Evolutionary conservation across 495 filamentous ascomycete species (phyloP).

Genomic region (Penicillium odoratum): DNA sequence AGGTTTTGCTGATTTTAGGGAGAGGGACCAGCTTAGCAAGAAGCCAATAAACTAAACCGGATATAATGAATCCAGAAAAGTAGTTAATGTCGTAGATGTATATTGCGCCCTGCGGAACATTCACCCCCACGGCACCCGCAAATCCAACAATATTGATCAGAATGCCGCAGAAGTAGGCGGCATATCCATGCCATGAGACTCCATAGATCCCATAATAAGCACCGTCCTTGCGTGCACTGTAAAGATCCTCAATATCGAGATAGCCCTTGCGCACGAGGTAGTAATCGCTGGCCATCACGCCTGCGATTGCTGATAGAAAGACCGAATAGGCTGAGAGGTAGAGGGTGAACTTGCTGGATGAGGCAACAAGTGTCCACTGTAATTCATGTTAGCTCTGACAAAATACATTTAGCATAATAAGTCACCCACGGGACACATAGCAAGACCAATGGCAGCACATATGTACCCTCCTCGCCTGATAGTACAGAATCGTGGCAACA

Average conservation of each 20-base stretch:
- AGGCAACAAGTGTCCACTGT: slow-evolving; percentile 70
- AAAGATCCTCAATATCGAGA: slow-evolving; percentile 72
- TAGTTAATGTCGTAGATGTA: slow-evolving; percentile 89
- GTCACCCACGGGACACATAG: slow-evolving; percentile 67
- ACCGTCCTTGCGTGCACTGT: slow-evolving; percentile 60
- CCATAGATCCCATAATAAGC: slow-evolving; percentile 73
- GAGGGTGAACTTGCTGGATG: slow-evolving; percentile 78
- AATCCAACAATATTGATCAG: slow-evolving; percentile 91
- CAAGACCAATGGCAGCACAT: slow-evolving; percentile 76
- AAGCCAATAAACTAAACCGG: slow-evolving; percentile 60
- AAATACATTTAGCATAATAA: neutral
- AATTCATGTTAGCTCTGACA: slow-evolving; percentile 6
- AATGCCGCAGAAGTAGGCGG: slow-evolving; percentile 79
- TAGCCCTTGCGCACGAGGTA: slow-evolving; percentile 83
- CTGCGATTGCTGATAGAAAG: slow-evolving; percentile 86
- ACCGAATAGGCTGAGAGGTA: slow-evolving; percentile 90
- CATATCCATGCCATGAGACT: slow-evolving; percentile 77
- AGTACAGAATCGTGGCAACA: slow-evolving; percentile 78
- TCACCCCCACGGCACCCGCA: slow-evolving; percentile 70
- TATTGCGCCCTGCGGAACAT: slow-evolving; percentile 69
- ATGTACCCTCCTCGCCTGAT: slow-evolving; percentile 88
- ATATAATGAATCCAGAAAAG: slow-evolving; percentile 77
- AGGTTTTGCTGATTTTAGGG: slow-evolving; percentile 67
- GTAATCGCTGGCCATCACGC: slow-evolving; percentile 87
- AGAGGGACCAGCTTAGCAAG: slow-evolving; percentile 68